A percentile compares a stretch with the other conserved stretches of the same genome.
Evolutionary conservation across 2,329 filamentous ascomycete species (phyloP).

Genomic region (Colletotrichum chlorophyti): DNA sequence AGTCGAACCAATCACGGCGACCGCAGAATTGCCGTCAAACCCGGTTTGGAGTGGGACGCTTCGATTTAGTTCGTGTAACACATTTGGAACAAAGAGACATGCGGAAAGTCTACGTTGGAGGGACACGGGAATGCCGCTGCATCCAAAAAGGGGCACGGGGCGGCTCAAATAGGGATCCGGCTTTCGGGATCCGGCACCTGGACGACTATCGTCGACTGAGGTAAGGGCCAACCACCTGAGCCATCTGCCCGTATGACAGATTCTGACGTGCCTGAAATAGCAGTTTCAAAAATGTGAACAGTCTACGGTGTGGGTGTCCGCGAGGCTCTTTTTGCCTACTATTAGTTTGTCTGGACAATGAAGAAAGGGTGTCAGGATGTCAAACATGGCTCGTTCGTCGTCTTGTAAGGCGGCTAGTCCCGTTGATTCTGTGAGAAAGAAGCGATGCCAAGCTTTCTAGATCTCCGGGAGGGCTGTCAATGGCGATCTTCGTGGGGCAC

Average conservation of each 20-base stretch:
- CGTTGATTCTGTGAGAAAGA: not conserved
- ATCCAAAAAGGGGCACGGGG: not conserved
- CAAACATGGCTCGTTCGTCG: not conserved
- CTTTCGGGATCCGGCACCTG: not conserved
- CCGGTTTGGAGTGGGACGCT: conserved; percentile 4
- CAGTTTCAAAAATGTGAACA: not conserved
- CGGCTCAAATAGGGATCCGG: not conserved
- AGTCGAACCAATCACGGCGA: not conserved
- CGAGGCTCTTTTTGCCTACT: too few relatives aligned
- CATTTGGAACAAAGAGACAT: conserved; percentile 14
- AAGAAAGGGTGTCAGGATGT: not conserved
- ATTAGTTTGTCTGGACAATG: not conserved
- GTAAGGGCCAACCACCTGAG: not conserved
- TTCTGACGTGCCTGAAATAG: not conserved
- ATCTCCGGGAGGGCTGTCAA: not conserved
- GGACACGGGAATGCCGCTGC: not conserved
- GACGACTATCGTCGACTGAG: not conserved
- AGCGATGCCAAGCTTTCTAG: conserved; percentile 8
- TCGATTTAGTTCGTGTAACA: conserved; percentile 17
- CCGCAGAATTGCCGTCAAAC: conserved; percentile 9
- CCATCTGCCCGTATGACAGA: not conserved
- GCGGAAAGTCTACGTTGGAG: conserved; percentile 1
- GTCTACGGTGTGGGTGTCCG: too few relatives aligned
- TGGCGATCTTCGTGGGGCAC: not conserved
- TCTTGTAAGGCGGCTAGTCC: not conserved